Evolutionary conservation across 2,329 filamentous ascomycete species (phyloP), one percentile per base, ranked within the genome.

Genomic region (Sphaceloma murrayae): DNA sequence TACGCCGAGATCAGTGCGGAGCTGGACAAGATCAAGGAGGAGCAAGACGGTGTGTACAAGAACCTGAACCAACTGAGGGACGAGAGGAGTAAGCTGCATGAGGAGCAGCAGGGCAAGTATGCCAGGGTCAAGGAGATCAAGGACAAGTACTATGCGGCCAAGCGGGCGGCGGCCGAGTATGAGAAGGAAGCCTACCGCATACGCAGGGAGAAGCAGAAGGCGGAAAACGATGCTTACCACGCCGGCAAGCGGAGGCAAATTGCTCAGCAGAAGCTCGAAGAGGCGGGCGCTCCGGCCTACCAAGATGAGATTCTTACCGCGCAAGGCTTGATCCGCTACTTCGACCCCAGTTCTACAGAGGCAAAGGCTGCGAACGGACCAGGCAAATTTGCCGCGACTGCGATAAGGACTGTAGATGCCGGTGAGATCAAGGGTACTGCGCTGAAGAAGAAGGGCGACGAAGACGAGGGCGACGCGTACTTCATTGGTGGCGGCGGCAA

Each of bases 41-140:
- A 94, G 69, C 85, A 94, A 66, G 87, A 96, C 58, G 78, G 82
- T 53, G 85, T 81, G 26, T 94, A 82, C 76, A 93, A 94, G 75
- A 84, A 79, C 69, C 70, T 95, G 48, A 88, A 86, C 55, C 65
- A 74, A 46, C 78, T 96, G 51, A 80, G 85, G 46, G 89, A 94
- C 56, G 84, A 95, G 69, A 80, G 85, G 51, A 81, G 78, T 61
- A 85, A 81, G 69, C 76, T 91, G 43, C 82, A 93, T 57, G 77
- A 76, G 48, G 81, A 91, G 61, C 86, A 94, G 67, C 82, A 94
- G 64, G 80, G 83, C 60, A 94, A 89, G 65, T 95, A 79, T 65
- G 65, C 73, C 48, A 82, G 79, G 46, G 79, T 95, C 59, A 85
- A 82, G 62, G 82, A 86, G 62, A 67, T 94, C 67, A 93, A 94